Conservation (phyloP, 805 yeast species). For the Kluyveromyces starmeri region DNA sequence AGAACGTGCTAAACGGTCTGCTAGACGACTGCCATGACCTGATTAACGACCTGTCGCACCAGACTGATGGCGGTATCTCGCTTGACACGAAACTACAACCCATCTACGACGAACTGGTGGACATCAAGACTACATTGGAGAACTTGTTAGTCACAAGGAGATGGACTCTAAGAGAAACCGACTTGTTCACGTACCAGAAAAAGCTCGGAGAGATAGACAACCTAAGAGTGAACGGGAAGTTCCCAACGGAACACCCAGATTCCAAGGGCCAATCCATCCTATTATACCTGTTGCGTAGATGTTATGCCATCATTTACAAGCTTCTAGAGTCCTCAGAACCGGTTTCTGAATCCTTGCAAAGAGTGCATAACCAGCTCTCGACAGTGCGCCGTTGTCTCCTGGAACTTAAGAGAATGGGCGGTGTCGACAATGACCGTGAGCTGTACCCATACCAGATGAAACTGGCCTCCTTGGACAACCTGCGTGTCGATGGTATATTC, state of each 20-base stretch:
- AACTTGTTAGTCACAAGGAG: conserved; percentile 83
- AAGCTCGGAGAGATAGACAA: conserved; percentile 67
- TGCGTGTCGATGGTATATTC: conserved; percentile 86
- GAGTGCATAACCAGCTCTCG: conserved; percentile 84
- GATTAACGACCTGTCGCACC: conserved; percentile 54
- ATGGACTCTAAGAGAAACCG: conserved; percentile 97
- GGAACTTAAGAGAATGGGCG: conserved; percentile 89
- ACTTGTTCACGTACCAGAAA: conserved; percentile 75
- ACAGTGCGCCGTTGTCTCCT: conserved; percentile 86
- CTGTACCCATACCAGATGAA: conserved; percentile 94
- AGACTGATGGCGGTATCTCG: conserved; percentile 25
- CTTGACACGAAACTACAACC: conserved; percentile 45
- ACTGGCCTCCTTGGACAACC: conserved; percentile 78
- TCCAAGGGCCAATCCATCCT: conserved; percentile 52
- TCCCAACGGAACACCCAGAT: conserved; percentile 31
- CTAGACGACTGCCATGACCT: conserved; percentile 77
- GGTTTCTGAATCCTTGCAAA: conserved; percentile 86
- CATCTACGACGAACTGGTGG: conserved; percentile 54
- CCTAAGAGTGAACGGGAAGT: conserved; percentile 53
- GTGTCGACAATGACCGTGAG: conserved; percentile 78
- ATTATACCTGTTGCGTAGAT: conserved; percentile 75
- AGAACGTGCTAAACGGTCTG: conserved; percentile 55
- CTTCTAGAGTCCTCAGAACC: conserved; percentile 90
- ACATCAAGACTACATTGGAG: conserved; percentile 65
- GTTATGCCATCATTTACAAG: conserved; percentile 85